A percentile compares a stretch with the other conserved stretches of the same genome.
These are phyloP conservation scores for Melampsora americana DNA, from an alignment of 1,284 basidiomycete species.

Conservation along the genomic window DNA sequence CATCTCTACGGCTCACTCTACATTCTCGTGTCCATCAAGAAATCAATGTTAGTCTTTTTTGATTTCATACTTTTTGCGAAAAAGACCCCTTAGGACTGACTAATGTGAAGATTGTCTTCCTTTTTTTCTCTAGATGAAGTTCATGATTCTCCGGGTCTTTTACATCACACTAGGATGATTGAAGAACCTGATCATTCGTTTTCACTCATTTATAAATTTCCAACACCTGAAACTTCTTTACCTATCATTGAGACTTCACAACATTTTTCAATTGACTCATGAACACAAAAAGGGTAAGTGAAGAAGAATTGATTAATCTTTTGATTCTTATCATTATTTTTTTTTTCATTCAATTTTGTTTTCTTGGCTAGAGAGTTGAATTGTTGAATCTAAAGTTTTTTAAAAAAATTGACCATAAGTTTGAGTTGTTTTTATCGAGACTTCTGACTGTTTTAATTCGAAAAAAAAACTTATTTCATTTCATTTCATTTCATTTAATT, in stretches of 20 bases:
- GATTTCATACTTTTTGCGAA: neutral
- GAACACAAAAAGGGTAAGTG: neutral
- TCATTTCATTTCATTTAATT: no score
- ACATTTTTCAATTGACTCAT: neutral
- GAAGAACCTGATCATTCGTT: neutral
- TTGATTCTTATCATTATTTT: no score
- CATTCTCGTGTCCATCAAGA: conserved; percentile 10
- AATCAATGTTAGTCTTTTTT: neutral
- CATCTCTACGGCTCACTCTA: conserved; percentile 21
- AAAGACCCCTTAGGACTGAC: neutral
- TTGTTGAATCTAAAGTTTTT: no score
- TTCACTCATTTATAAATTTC: neutral
- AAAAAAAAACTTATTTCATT: no score
- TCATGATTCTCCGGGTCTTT: neutral
- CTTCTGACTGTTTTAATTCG: no score
- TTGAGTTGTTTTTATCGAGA: no score
- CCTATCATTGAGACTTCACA: neutral
- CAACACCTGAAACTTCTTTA: neutral
- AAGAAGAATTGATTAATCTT: neutral
- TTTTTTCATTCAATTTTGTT: no score
- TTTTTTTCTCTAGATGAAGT: neutral
- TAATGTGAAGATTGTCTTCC: neutral
- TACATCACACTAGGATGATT: neutral
- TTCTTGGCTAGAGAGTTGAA: no score
- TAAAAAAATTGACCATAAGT: no score